Evolutionary conservation across 345 rosid species (phyloP), one percentile per base, ranked within the genome.

Genomic region (Eucalyptus tenuipes): DNA sequence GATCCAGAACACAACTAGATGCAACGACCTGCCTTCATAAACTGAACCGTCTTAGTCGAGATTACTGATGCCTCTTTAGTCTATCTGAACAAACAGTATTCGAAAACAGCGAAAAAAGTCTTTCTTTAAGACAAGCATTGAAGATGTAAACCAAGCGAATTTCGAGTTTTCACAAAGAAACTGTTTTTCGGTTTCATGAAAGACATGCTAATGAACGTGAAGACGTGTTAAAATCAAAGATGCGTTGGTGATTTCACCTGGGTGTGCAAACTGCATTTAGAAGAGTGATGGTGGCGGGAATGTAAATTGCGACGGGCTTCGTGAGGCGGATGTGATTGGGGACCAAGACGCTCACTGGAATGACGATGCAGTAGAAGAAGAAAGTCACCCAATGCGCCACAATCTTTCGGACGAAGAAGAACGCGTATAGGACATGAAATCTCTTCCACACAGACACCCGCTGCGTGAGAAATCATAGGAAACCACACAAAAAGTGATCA

Each of bases 301-400:
- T 93, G 90, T 93, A 94, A 82, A 94, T 89, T 2, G 94, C 95
- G 45, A 92, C 89, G 45, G 90, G 93, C 86, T 92, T 93, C 13
- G 92, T 89, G 86, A 94, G 93, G 82, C 88, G 86, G 48, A 94
- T 89, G 89, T 94, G 92, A 10, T n/a, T 29, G 37, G 95, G 95
- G 88, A 93, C 90, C 88, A 94, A 71, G 87, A 94, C 92, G 85
- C 92, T 94, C 27, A 91, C 66, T 66, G 95, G 94, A 85, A 94
- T 90, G 66, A 94, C 90, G 47, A 94, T 89, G 89, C 95, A 93
- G 93, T 92, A 94, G 89, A 93, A 93, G 93, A 92, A 90, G 94
- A 93, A 93, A 14, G 94, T 88, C 88, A 94, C 91, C 90, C 88
- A 61, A 88, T 92, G 94, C n/a, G 94, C 93, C 27, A 91, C 89